A percentile compares a stretch with the other conserved stretches of the same genome.
These are phyloP conservation scores for Claviceps lovelessii DNA, from an alignment of 2,329 filamentous ascomycete species.

Conservation along the genomic window DNA sequence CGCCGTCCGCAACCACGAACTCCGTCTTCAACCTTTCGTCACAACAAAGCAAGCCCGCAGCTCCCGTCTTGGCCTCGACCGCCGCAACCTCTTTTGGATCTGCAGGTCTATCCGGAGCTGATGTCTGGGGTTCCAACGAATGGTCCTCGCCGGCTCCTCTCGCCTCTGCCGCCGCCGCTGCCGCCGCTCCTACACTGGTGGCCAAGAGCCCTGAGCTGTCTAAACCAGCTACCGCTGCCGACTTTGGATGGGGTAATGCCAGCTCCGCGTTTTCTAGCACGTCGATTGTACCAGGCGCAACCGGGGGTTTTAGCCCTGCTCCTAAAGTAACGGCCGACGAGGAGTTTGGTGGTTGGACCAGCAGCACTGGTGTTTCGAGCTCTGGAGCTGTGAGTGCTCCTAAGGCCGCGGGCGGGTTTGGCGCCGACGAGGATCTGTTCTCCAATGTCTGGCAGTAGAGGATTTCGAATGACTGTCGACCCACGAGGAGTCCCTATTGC, in stretches of 20 bases:
- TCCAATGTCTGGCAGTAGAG: conserved; percentile 82
- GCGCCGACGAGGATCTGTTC: conserved; percentile 73
- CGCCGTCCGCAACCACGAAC: conserved; percentile 27
- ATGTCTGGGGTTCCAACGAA: conserved; percentile 77
- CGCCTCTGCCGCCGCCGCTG: conserved; percentile 25
- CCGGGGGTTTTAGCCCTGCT: conserved; percentile 48
- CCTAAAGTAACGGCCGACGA: conserved; percentile 76
- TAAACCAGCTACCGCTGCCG: conserved; percentile 38
- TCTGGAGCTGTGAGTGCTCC: conserved; percentile 26
- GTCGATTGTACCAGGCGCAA: conserved; percentile 46
- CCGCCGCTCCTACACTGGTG: conserved; percentile 20
- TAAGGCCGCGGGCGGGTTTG: conserved; percentile 46
- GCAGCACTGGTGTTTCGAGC: conserved; percentile 39
- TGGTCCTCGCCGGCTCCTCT: conserved; percentile 44
- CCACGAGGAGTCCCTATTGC: background rate
- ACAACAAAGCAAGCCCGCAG: conserved; percentile 30
- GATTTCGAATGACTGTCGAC: background rate
- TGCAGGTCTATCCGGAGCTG: conserved; percentile 35
- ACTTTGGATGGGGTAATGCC: conserved; percentile 46
- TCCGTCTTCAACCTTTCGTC: conserved; percentile 75
- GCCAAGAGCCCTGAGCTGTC: conserved; percentile 42
- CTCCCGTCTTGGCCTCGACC: conserved; percentile 22
- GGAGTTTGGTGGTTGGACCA: conserved; percentile 92
- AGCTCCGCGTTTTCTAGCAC: conserved; percentile 37
- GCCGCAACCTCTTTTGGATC: conserved; percentile 24